phyloP scores from a whole-genome alignment of 2,329 filamentous ascomycete genomes.

The Alternaria viburni region DNA sequence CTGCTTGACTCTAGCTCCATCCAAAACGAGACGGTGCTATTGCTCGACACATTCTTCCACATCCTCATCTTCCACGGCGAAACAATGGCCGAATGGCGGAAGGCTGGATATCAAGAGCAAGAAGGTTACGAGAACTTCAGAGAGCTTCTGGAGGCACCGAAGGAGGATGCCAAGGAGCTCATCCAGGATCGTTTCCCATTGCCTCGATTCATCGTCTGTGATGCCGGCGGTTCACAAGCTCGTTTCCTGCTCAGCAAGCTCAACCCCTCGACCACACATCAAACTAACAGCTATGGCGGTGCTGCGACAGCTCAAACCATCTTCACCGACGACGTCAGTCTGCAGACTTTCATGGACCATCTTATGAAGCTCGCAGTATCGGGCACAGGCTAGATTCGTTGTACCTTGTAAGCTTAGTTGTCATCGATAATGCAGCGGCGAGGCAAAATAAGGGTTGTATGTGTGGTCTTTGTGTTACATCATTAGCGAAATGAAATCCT shows the following conservation, averaged over 20 bases:
- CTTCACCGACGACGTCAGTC: slow-evolving; percentile 96
- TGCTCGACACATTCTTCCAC: slow-evolving; percentile 99
- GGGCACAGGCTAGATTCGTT: slow-evolving; percentile 35
- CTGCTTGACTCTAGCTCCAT: slow-evolving; percentile 95
- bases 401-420: not conserved
- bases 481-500: slow-evolving; percentile 13
- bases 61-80: slow-evolving; percentile 99
- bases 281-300: slow-evolving; percentile 88
- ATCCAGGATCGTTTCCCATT: slow-evolving; percentile 98
- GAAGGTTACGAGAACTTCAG: slow-evolving; percentile 98
- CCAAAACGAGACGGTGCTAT: slow-evolving; percentile 88
- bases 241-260: slow-evolving; percentile 96
- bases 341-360: slow-evolving; percentile 99
- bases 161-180: slow-evolving; percentile 96
- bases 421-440: not conserved
- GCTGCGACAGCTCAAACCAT: slow-evolving; percentile 94
- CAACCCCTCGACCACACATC: slow-evolving; percentile 97
- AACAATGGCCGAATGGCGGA: slow-evolving; percentile 96
- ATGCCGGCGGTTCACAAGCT: slow-evolving; percentile 96
- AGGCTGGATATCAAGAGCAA: slow-evolving; percentile 96
- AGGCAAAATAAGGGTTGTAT: not conserved
- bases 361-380: slow-evolving; percentile 79
- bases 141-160: slow-evolving; percentile 84
- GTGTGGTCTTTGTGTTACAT: slow-evolving; percentile 2
- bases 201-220: slow-evolving; percentile 96